These are phyloP conservation scores for Naegleria lovaniensis DNA, from an alignment of 208 protist genomes.

Conservation along the genomic window DNA sequence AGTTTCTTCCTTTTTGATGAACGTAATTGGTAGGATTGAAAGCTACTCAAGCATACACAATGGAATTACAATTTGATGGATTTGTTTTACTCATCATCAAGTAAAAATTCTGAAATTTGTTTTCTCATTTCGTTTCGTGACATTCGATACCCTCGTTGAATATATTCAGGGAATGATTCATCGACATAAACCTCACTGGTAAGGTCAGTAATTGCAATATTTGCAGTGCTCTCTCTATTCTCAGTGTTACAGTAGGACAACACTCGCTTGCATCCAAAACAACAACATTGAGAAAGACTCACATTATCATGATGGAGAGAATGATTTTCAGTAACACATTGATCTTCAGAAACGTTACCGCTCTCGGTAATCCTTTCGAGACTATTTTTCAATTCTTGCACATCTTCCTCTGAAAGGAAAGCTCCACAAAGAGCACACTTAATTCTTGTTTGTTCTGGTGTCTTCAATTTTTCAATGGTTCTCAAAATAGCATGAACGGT, in stretches of 20 bases:
- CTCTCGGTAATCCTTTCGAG: not conserved
- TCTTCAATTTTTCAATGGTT: conserved; percentile 17
- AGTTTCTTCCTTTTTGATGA: no score
- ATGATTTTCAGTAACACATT: not conserved
- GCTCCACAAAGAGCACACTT: not conserved
- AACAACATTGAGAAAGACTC: not conserved
- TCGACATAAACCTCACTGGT: not conserved
- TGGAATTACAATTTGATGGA: no score
- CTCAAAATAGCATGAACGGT: conserved; percentile 1
- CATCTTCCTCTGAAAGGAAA: not conserved
- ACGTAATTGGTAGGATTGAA: no score
- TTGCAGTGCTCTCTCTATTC: not conserved
- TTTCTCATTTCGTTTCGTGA: not conserved
- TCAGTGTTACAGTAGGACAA: not conserved
- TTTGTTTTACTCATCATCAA: not conserved
- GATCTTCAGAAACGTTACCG: not conserved
- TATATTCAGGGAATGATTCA: not conserved
- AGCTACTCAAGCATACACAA: no score
- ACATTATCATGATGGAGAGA: not conserved
- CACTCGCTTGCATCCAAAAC: not conserved
- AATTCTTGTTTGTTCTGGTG: not conserved
- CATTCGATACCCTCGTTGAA: not conserved
- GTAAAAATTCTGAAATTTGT: not conserved
- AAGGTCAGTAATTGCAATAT: not conserved
- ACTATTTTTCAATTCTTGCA: no score